phyloP scores from a whole-genome alignment of 2,329 filamentous ascomycete genomes.

The Talaromyces sp. region DNA sequence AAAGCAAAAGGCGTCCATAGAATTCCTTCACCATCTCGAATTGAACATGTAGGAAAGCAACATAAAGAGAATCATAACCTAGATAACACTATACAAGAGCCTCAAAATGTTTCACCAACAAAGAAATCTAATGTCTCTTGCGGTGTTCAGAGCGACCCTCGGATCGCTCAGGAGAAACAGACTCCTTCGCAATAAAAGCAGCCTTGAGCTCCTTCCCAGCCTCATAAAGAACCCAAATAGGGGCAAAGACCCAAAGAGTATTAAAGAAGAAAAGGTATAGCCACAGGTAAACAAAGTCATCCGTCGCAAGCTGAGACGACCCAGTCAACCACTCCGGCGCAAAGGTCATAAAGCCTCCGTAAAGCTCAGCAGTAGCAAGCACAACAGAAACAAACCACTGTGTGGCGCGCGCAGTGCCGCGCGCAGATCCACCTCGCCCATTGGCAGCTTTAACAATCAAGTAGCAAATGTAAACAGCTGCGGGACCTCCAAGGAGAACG shows the following conservation, averaged over 20 bases:
- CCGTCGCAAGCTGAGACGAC: slow-evolving; percentile 59
- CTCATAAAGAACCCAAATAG: slow-evolving; percentile 60
- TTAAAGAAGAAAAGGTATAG: slow-evolving; percentile 68
- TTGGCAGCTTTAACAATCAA: slow-evolving; percentile 43
- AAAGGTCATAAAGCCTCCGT: slow-evolving; percentile 68
- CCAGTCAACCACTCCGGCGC: slow-evolving; percentile 66
- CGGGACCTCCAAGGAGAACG: slow-evolving; percentile 60
- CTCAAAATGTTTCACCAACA: not conserved
- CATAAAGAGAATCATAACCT: not conserved
- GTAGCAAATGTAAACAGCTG: slow-evolving; percentile 61
- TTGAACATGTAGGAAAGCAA: not conserved
- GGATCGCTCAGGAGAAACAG: slow-evolving; percentile 2
- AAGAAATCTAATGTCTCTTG: slow-evolving; percentile 24
- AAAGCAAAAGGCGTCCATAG: not conserved
- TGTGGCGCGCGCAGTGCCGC: slow-evolving; percentile 35
- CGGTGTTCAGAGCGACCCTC: not conserved
- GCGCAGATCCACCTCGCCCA: slow-evolving; percentile 17
- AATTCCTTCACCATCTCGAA: no score
- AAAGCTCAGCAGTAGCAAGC: slow-evolving; percentile 65
- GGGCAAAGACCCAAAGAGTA: slow-evolving; percentile 63
- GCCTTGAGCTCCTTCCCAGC: slow-evolving; percentile 49
- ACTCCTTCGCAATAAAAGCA: slow-evolving; percentile 39
- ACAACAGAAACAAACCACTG: slow-evolving; percentile 61
- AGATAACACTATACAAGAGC: not conserved
- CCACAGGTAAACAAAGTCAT: slow-evolving; percentile 65